Percentiles rank a stretch among this genome's conserved stretches.
These are phyloP conservation scores for Populus trichocarpa DNA, from an alignment of 441 rosid genomes.

Conservation along the genomic window DNA sequence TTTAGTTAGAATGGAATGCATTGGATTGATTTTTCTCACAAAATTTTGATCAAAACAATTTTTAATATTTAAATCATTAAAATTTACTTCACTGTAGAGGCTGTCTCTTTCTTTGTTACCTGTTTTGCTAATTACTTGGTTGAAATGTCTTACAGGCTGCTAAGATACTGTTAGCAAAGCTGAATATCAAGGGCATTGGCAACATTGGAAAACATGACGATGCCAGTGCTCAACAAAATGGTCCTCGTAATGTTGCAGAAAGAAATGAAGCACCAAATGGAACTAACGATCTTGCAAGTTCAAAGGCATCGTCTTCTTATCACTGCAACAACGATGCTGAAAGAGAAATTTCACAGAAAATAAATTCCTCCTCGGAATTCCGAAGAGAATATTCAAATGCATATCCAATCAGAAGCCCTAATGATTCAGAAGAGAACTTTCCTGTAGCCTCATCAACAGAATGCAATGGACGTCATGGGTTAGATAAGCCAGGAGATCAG, in stretches of 20 bases:
- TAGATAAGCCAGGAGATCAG: constrained; percentile 27
- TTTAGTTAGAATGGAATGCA: not conserved
- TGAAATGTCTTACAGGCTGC: constrained; percentile 47
- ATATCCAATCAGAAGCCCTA: constrained; percentile 21
- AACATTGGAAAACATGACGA: constrained; percentile 26
- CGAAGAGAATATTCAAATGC: constrained; percentile 24
- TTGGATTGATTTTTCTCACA: not conserved
- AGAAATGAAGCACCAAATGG: constrained; percentile 21
- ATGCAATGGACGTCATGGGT: constrained; percentile 21
- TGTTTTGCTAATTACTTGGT: constrained; percentile 16
- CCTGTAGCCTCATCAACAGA: constrained; percentile 25
- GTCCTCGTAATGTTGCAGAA: constrained; percentile 14
- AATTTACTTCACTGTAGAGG: constrained; percentile 2
- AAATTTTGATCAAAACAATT: no score
- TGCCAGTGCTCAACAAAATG: constrained; percentile 19
- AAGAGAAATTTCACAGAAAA: constrained; percentile 20
- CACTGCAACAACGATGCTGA: constrained; percentile 16
- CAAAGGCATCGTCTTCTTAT: constrained; percentile 29
- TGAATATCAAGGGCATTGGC: constrained; percentile 42
- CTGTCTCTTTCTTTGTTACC: not conserved
- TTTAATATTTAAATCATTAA: not conserved
- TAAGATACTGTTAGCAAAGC: constrained; percentile 50
- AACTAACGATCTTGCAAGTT: constrained; percentile 11
- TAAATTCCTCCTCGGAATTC: constrained; percentile 14
- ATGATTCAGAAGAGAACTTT: constrained; percentile 26